These are phyloP conservation scores for Ophiosphaerella narmari DNA, from an alignment of 2,329 filamentous ascomycete genomes.

Conservation along the genomic window DNA sequence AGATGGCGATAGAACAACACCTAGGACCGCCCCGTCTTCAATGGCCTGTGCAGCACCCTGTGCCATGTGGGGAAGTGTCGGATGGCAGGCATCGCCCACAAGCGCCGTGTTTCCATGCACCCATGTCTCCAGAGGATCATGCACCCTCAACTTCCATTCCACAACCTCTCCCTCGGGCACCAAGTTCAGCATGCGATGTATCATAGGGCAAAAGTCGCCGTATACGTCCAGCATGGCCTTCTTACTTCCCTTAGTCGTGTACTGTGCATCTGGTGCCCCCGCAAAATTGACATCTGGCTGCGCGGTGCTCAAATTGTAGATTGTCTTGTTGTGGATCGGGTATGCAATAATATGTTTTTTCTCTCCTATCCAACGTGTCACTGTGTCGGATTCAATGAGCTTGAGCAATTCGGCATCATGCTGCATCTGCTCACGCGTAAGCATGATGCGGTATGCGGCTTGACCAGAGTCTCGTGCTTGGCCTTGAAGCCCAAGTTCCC, in stretches of 20 bases:
- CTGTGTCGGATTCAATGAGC: conserved; percentile 69
- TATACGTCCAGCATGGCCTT: conserved; percentile 64
- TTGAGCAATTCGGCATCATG: conserved; percentile 68
- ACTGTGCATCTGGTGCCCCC: conserved; percentile 61
- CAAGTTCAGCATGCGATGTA: conserved; percentile 64
- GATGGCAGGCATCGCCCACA: conserved; percentile 65
- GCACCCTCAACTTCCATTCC: conserved; percentile 68
- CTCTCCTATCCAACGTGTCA: conserved; percentile 77
- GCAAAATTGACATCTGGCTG: conserved; percentile 66
- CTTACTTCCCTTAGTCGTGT: conserved; percentile 67
- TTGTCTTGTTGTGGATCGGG: conserved; percentile 68
- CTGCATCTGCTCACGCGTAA: conserved; percentile 69
- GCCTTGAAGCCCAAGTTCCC: conserved; percentile 55
- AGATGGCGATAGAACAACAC: conserved; percentile 55
- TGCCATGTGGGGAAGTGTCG: conserved; percentile 66
- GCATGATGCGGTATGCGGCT: conserved; percentile 79
- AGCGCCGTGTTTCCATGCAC: conserved; percentile 58
- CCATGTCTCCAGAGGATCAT: conserved; percentile 67
- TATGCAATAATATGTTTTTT: conserved; percentile 79
- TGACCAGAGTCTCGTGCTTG: conserved; percentile 72
- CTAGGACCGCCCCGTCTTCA: conserved; percentile 64
- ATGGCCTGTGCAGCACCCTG: conserved; percentile 70
- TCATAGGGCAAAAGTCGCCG: conserved; percentile 63
- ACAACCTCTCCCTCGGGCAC: conserved; percentile 68
- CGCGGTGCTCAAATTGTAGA: conserved; percentile 69